phyloP scores from a whole-genome alignment of 2,329 filamentous ascomycete genomes.

The Trichoderma endophyticum region DNA sequence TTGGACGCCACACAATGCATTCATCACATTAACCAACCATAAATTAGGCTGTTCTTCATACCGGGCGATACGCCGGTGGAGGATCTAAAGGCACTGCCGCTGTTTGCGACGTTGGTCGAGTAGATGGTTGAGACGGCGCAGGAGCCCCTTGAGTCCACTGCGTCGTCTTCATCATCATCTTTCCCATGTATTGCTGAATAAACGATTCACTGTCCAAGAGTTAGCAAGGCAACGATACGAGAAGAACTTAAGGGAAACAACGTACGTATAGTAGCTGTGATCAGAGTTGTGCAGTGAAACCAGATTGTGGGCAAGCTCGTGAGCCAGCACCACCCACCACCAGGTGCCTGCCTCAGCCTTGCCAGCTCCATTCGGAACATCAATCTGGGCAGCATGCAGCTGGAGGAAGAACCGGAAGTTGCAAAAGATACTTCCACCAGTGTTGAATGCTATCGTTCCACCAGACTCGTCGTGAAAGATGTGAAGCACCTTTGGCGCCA shows the following conservation, averaged over 20 bases:
- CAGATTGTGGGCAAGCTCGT: slow-evolving; percentile 94
- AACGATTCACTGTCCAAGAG: slow-evolving; percentile 61
- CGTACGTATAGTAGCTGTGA: slow-evolving; percentile 78
- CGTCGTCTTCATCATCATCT: slow-evolving; percentile 58
- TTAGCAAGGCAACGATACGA: background rate
- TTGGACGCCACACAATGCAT: slow-evolving; percentile 12
- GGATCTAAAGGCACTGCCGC: slow-evolving; percentile 18
- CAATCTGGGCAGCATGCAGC: slow-evolving; percentile 60
- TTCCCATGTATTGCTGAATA: slow-evolving; percentile 71
- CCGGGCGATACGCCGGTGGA: slow-evolving; percentile 26
- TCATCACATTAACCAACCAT: slow-evolving; percentile 20
- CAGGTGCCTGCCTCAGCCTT: slow-evolving; percentile 71
- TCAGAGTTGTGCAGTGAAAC: slow-evolving; percentile 72
- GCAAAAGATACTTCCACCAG: slow-evolving; percentile 83
- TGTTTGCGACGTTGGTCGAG: slow-evolving; percentile 12
- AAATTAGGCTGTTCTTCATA: background rate
- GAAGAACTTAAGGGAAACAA: slow-evolving; percentile 11
- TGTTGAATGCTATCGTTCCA: slow-evolving; percentile 89
- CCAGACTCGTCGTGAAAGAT: slow-evolving; percentile 82
- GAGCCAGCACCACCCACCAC: slow-evolving; percentile 95
- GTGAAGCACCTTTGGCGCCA: slow-evolving; percentile 68
- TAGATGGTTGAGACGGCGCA: background rate
- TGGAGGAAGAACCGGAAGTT: slow-evolving; percentile 85
- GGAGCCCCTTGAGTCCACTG: slow-evolving; percentile 30
- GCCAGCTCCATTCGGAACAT: slow-evolving; percentile 38